Evolutionary conservation across 306 rosid species (phyloP).

Genomic region (Cicer pinnatifidum): DNA sequence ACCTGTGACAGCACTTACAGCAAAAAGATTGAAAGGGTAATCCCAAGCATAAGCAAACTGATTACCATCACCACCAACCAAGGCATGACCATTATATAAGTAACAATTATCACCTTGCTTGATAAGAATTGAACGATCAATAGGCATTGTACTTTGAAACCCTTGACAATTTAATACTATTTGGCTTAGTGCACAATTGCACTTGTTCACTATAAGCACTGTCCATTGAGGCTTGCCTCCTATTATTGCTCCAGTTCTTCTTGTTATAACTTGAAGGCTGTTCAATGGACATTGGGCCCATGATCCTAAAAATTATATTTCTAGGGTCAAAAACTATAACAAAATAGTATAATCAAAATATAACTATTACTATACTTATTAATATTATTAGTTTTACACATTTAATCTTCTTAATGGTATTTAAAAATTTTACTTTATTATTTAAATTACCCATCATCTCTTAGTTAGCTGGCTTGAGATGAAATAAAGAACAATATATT

Average conservation of each 20-base stretch:
- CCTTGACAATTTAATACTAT: not conserved
- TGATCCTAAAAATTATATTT: not conserved
- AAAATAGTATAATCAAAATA: too few species aligned
- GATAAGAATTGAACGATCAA: not conserved
- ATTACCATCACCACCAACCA: not conserved
- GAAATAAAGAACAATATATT: too few species aligned
- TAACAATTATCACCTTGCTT: not conserved
- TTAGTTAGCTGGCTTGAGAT: too few species aligned
- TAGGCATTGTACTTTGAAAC: not conserved
- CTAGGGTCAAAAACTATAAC: not conserved
- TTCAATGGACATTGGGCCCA: not conserved
- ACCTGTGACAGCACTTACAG: slow-evolving; percentile 4
- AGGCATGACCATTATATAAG: not conserved
- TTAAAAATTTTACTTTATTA: too few species aligned
- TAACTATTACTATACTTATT: too few species aligned
- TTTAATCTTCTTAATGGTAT: too few species aligned
- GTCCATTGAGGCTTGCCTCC: not conserved
- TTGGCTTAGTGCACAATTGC: not conserved
- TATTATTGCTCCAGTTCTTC: not conserved
- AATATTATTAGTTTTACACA: too few species aligned
- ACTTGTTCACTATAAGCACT: not conserved
- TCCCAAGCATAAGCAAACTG: slow-evolving; percentile 3
- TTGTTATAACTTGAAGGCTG: not conserved
- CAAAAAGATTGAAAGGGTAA: not conserved
- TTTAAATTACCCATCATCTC: too few species aligned